Percentiles rank a stretch among this genome's conserved stretches.
Evolutionary conservation across 176 grass and related monocot genomes (phyloP).

Genomic region (Dendrocalamus sinicus): DNA sequence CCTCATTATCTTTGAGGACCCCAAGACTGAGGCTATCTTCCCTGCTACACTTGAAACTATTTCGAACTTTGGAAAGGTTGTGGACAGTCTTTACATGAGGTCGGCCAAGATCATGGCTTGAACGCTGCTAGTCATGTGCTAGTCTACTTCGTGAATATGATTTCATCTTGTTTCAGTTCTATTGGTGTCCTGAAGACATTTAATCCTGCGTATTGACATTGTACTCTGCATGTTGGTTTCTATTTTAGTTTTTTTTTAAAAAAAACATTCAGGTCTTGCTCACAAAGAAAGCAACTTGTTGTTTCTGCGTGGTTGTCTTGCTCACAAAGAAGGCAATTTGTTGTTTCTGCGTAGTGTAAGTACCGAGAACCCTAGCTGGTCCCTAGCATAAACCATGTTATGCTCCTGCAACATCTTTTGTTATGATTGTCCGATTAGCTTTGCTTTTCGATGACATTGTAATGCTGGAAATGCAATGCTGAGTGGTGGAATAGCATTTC

Average conservation of each 20-base stretch:
- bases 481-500: not conserved
- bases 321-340: not conserved
- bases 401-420: not conserved
- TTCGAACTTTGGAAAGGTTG: conserved; percentile 71
- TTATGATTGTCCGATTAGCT: not conserved
- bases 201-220: conserved; percentile 27
- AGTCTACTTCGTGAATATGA: not conserved
- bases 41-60: conserved; percentile 73
- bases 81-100: conserved; percentile 77
- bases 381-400: not conserved
- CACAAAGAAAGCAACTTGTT: not conserved
- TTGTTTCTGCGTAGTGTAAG: conserved; percentile 20
- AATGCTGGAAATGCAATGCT: not conserved
- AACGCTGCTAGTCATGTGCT: conserved; percentile 1
- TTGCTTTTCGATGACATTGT: not conserved
- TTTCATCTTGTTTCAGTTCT: conserved; percentile 33
- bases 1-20: conserved; percentile 76
- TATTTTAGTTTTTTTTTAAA: not conserved
- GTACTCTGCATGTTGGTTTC: conserved; percentile 7
- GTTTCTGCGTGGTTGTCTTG: conserved; percentile 26
- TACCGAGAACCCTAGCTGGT: not conserved
- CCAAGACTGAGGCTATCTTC: conserved; percentile 65
- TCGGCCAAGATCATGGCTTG: conserved; percentile 75
- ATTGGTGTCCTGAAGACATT: conserved; percentile 20
- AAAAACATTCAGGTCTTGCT: not conserved